Evolutionary conservation across 257 asterid genomes (phyloP).

Genomic region (Solanum pinnatisectum): DNA sequence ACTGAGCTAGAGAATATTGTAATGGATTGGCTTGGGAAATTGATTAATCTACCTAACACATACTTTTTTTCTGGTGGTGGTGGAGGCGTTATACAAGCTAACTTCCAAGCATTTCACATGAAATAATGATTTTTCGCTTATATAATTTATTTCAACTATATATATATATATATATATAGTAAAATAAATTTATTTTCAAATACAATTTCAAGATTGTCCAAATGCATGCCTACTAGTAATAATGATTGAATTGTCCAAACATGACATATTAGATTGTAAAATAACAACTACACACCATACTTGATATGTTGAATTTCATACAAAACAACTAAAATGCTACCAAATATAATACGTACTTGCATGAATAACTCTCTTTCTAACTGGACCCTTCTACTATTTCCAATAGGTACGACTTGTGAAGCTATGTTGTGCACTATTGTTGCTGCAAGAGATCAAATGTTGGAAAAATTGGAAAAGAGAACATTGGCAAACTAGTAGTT

Average conservation of each 20-base stretch:
- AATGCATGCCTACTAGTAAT: too few relatives aligned
- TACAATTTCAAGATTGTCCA: too few relatives aligned
- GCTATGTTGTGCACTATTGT: slow-evolving; percentile 39
- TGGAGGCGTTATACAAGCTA: slow-evolving; percentile 11
- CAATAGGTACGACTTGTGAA: not conserved
- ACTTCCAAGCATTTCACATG: not conserved
- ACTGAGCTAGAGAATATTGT: slow-evolving; percentile 13
- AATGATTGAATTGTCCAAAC: not conserved
- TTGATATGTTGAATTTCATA: not conserved
- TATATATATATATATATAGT: too few relatives aligned
- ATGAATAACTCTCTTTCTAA: not conserved
- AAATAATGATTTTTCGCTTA: too few relatives aligned
- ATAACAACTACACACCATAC: not conserved
- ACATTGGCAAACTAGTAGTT: slow-evolving; percentile 35
- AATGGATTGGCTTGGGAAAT: slow-evolving; percentile 1
- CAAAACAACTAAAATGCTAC: not conserved
- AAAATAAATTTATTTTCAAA: not conserved
- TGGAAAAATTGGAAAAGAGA: slow-evolving; percentile 41
- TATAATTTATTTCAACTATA: too few relatives aligned
- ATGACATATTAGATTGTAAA: too few relatives aligned
- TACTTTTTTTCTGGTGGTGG: slow-evolving; percentile 10
- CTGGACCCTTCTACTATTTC: not conserved
- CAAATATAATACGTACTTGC: not conserved
- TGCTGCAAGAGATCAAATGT: slow-evolving; percentile 46
- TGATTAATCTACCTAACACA: slow-evolving; percentile 1